Evolutionary conservation across 768 basidiomycete genomes (phyloP), one percentile per base, ranked within the genome.

Genomic region (Kwoniella heveanensis): DNA sequence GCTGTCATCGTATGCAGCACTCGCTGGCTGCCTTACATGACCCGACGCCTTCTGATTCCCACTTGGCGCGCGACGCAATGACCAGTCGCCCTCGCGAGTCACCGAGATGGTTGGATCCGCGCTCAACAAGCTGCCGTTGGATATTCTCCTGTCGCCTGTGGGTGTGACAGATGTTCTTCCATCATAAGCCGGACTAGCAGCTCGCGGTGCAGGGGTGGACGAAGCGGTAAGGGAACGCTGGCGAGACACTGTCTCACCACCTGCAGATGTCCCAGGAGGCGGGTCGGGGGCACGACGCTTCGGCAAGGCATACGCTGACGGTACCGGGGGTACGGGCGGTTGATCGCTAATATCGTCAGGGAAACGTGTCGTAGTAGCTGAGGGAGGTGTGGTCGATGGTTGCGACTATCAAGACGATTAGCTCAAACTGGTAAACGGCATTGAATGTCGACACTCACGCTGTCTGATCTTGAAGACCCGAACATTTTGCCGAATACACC

Each of bases 401-500:
- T 58, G 30, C 15, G 27, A 46, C 36, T 61, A 21, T 29, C 17
- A 30, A 39, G 46, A 44, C 15, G 39, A 9, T 44, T 19, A 36
- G 32, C 6, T 7, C 32, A 36, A 13, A 29, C 27, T 32, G 12
- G 5, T 15, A 59, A 8, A 19, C 22, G 2, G n/a, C n/a, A n/a
- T n/a, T n/a, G n/a, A n/a, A n/a, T n/a, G n/a, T n/a, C n/a, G n/a
- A n/a, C n/a, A 32, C 58, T 54, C 19, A 62, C 52, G 27, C 39
- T 49, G 50, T 60, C 49, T 10, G 57, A 47, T 56, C 52, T 66
- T 17, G 66, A 52, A 6, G 56, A 50, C 27, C 72, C 69, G 59
- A 78, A 78, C 72, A 78, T 76, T 36, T 74, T 60, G 7, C 74
- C 74, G 50, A 78, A 72, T 53, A 78, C 65, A 5, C 77, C 77